Conservation (phyloP, 768 basidiomycete genomes). For the Guyanaporus albipodus region DNA sequence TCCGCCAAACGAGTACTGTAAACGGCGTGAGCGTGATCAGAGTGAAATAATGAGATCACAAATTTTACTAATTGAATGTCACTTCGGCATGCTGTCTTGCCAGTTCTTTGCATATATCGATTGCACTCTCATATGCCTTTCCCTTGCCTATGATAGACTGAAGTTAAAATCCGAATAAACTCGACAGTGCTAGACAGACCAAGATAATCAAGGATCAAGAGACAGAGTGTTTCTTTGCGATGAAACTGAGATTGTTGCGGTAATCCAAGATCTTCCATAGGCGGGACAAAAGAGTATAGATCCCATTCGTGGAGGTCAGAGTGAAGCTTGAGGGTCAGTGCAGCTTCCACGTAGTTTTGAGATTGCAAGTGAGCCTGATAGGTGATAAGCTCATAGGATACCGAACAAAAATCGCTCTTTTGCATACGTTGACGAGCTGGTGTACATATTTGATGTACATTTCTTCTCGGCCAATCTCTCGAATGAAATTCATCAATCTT, state of each 20-base stretch:
- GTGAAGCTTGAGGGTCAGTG: constrained; percentile 88
- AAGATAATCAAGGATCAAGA: constrained; percentile 91
- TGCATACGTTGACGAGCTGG: constrained; percentile 81
- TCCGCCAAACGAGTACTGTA: constrained; percentile 78
- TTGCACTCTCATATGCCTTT: constrained; percentile 95
- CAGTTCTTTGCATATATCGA: constrained; percentile 90
- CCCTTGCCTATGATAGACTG: constrained; percentile 64
- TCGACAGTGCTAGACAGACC: constrained; percentile 42
- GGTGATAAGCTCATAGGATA: constrained; percentile 11
- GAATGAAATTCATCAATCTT: constrained; percentile 90
- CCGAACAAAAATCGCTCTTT: not conserved
- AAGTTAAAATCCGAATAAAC: constrained; percentile 2
- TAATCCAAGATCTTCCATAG: constrained; percentile 85
- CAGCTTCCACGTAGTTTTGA: constrained; percentile 91
- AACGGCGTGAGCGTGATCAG: constrained; percentile 3
- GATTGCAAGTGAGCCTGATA: constrained; percentile 79
- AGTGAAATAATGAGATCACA: not conserved
- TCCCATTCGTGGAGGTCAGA: constrained; percentile 94
- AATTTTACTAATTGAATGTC: constrained; percentile 86
- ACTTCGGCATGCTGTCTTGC: constrained; percentile 83
- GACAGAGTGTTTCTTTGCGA: constrained; percentile 87
- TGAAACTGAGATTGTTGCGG: constrained; percentile 94
- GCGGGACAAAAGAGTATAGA: constrained; percentile 70
- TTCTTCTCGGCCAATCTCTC: constrained; percentile 86
- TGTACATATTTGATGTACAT: constrained; percentile 97